A percentile compares a stretch with the other conserved stretches of the same genome.
These are phyloP conservation scores for Ophiostoma himal-ulmi DNA, from an alignment of 2,329 filamentous ascomycete genomes.

Conservation along the genomic window DNA sequence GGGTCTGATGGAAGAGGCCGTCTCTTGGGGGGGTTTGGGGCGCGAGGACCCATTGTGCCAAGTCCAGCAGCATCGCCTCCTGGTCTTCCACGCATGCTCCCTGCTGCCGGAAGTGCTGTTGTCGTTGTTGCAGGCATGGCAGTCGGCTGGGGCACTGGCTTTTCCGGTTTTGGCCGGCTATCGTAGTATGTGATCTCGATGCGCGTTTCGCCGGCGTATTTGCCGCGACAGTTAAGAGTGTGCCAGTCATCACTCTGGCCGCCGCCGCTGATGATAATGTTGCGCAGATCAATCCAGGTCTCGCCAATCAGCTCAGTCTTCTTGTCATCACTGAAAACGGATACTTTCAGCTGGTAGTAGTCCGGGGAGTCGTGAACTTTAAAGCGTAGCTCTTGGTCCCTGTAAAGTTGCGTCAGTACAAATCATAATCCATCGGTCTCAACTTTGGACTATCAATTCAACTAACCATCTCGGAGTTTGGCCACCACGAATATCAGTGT, in stretches of 20 bases:
- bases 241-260: conserved; percentile 96
- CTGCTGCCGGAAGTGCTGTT: not conserved
- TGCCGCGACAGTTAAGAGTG: conserved; percentile 75
- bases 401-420: conserved; percentile 35
- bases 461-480: conserved; percentile 92
- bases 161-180: conserved; percentile 73
- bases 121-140: conserved; percentile 24
- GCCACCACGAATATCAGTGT: conserved; percentile 85
- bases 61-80: conserved; percentile 35
- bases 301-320: conserved; percentile 95
- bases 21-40: conserved; percentile 55
- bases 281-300: conserved; percentile 76
- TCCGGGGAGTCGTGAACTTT: conserved; percentile 93
- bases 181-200: conserved; percentile 98
- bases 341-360: conserved; percentile 92
- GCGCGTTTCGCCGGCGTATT: conserved; percentile 91
- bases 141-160: conserved; percentile 53
- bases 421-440: not conserved
- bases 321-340: conserved; percentile 97
- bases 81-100: conserved; percentile 18
- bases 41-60: conserved; percentile 41
- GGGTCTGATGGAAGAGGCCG: conserved; percentile 79
- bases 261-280: conserved; percentile 76
- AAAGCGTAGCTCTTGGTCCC: conserved; percentile 97
- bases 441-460: too few relatives aligned